Conservation (phyloP, 768 basidiomycete genomes). For the Collybia sp. region DNA sequence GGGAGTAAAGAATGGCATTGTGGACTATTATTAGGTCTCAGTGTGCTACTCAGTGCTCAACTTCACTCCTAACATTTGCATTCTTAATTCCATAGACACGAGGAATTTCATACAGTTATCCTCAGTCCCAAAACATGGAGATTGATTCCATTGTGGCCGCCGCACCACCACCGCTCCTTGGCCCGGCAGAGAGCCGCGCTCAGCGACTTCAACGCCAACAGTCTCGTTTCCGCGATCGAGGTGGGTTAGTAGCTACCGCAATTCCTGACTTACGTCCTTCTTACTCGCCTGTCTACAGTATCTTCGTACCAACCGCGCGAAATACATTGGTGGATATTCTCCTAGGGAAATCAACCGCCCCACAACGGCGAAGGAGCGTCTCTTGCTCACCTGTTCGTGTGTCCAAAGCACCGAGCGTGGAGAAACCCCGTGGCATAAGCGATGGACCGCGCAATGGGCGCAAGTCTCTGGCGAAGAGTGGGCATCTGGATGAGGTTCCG, state of each 20-base stretch:
- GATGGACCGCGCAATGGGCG: too few relatives aligned
- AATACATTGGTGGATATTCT: conserved; percentile 17
- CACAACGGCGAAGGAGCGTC: conserved; percentile 20
- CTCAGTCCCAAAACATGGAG: too few relatives aligned
- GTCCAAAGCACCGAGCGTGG: neutral
- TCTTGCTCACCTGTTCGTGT: conserved; percentile 22
- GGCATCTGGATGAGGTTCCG: too few relatives aligned
- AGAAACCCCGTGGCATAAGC: too few relatives aligned
- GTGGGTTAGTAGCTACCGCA: conserved; percentile 39
- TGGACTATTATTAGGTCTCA: too few relatives aligned
- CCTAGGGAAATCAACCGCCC: conserved; percentile 24
- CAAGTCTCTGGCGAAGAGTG: too few relatives aligned
- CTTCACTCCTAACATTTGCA: too few relatives aligned
- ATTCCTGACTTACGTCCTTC: neutral
- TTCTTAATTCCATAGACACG: too few relatives aligned
- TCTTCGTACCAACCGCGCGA: conserved; percentile 14
- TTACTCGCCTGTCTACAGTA: conserved; percentile 4
- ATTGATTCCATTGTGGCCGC: too few relatives aligned
- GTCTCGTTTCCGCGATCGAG: conserved; percentile 63
- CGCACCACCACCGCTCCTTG: conserved; percentile 4
- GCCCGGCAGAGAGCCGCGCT: conserved; percentile 55
- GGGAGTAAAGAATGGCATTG: too few relatives aligned
- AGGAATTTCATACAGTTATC: too few relatives aligned
- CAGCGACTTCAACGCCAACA: conserved; percentile 60
- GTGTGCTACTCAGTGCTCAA: too few relatives aligned